These are phyloP conservation scores for Botrytis porri DNA, from an alignment of 2,329 filamentous ascomycete species.

Conservation along the genomic window DNA sequence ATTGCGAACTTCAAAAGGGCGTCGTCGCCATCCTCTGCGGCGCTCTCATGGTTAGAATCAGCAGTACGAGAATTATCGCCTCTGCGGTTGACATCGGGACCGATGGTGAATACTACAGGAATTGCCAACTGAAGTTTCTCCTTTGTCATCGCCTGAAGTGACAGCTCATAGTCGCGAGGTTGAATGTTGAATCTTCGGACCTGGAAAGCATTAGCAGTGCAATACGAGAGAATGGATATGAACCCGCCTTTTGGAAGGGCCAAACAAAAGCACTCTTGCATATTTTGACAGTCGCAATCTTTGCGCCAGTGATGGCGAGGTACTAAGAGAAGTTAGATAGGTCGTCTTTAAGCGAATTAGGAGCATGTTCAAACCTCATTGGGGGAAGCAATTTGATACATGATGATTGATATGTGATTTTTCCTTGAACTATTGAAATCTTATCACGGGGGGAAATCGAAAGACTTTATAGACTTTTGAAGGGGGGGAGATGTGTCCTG, in stretches of 20 bases:
- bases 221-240: not conserved
- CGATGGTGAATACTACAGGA: conserved; percentile 82
- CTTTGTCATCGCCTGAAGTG: conserved; percentile 81
- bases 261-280: conserved; percentile 72
- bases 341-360: conserved; percentile 12
- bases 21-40: conserved; percentile 52
- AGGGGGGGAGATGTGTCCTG: not conserved
- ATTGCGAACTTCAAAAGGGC: conserved; percentile 79
- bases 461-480: not conserved
- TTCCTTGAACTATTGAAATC: not conserved
- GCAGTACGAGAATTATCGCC: conserved; percentile 38
- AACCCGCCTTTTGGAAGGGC: conserved; percentile 62
- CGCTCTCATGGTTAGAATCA: not conserved
- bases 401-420: not conserved
- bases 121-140: conserved; percentile 83
- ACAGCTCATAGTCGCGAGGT: conserved; percentile 79
- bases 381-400: conserved; percentile 5
- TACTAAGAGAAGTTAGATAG: conserved; percentile 77
- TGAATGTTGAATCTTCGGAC: conserved; percentile 51
- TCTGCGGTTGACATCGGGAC: conserved; percentile 67
- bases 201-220: conserved; percentile 26
- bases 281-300: conserved; percentile 71
- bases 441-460: not conserved
- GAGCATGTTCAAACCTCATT: conserved; percentile 6
- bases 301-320: conserved; percentile 81